Percentiles rank a stretch among this genome's conserved stretches.
These are phyloP conservation scores for Mycosphaerella sp. DNA, from an alignment of 2,329 filamentous ascomycete species.

Conservation along the genomic window DNA sequence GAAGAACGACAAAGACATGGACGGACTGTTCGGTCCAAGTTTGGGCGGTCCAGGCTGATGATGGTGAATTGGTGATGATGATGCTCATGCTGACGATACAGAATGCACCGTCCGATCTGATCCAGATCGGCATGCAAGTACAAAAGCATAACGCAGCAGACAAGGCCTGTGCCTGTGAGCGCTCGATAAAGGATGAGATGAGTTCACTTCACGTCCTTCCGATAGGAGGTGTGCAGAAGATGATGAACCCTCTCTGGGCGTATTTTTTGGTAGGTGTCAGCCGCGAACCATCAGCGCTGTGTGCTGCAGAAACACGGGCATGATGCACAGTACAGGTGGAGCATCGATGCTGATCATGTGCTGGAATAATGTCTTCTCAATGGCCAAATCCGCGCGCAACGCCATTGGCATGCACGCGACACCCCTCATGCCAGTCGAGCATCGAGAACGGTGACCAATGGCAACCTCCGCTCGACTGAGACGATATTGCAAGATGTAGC, in stretches of 20 bases:
- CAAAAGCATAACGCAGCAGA: not conserved
- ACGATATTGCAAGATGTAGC: not conserved
- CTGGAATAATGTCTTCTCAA: not conserved
- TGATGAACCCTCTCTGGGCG: not conserved
- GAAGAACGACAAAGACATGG: conserved; percentile 32
- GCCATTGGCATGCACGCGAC: not conserved
- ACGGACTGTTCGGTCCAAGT: conserved; percentile 42
- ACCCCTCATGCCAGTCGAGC: not conserved
- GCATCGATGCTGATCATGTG: not conserved
- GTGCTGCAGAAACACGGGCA: not conserved
- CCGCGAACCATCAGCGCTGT: conserved; percentile 1
- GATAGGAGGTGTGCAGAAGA: not conserved
- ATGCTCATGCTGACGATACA: not conserved
- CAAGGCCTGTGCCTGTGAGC: not conserved
- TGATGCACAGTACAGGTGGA: not conserved
- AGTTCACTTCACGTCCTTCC: not conserved
- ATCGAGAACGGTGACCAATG: conserved; percentile 5
- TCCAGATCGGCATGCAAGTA: not conserved
- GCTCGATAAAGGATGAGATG: not conserved
- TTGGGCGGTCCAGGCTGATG: conserved; percentile 9
- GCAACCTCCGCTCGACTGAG: not conserved
- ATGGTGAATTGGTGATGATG: no score
- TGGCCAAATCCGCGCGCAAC: not conserved
- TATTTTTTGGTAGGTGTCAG: not conserved
- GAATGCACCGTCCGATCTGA: not conserved